Conservation (phyloP, 2,329 filamentous ascomycete species). For the Fusarium haematococcum region DNA sequence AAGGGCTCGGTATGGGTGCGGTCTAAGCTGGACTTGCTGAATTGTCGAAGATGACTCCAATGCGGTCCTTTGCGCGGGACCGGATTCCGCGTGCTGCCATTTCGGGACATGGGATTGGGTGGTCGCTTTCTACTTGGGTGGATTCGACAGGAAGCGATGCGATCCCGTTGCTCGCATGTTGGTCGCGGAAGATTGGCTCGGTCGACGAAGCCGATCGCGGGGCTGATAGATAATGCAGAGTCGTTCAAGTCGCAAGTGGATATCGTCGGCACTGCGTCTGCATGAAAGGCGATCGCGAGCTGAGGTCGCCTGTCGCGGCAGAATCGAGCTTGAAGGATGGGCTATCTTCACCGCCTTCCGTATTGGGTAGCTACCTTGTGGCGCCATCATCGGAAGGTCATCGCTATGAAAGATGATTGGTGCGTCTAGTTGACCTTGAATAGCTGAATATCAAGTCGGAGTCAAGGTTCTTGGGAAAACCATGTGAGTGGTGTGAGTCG, state of each 20-base stretch:
- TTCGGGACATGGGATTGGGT: slow-evolving; percentile 44
- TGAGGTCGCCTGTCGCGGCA: slow-evolving; percentile 42
- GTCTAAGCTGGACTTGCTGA: slow-evolving; percentile 62
- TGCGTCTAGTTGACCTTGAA: neutral
- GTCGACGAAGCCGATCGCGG: slow-evolving; percentile 17
- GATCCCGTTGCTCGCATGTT: slow-evolving; percentile 41
- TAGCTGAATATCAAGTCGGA: neutral
- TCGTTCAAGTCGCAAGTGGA: slow-evolving; percentile 23
- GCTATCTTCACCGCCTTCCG: slow-evolving; percentile 42
- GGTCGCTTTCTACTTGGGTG: slow-evolving; percentile 36
- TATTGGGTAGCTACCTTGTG: slow-evolving; percentile 11
- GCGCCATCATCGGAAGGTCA: slow-evolving; percentile 2
- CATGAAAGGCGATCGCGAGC: slow-evolving; percentile 10
- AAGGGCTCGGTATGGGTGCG: slow-evolving; percentile 54
- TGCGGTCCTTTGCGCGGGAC: slow-evolving; percentile 59
- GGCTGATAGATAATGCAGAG: slow-evolving; percentile 5
- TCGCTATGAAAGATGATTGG: slow-evolving; percentile 34
- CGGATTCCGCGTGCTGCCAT: slow-evolving; percentile 42
- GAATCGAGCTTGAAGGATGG: slow-evolving; percentile 35
- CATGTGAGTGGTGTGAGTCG: neutral
- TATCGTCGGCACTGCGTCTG: slow-evolving; percentile 11
- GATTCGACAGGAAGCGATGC: slow-evolving; percentile 28
- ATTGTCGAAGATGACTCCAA: slow-evolving; percentile 66
- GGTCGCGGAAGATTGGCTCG: slow-evolving; percentile 19
- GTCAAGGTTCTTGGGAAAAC: neutral